Percentiles rank a stretch among this genome's conserved stretches.
phyloP scores from a whole-genome alignment of 75 land plant genomes.

The Picea sitchensis region DNA sequence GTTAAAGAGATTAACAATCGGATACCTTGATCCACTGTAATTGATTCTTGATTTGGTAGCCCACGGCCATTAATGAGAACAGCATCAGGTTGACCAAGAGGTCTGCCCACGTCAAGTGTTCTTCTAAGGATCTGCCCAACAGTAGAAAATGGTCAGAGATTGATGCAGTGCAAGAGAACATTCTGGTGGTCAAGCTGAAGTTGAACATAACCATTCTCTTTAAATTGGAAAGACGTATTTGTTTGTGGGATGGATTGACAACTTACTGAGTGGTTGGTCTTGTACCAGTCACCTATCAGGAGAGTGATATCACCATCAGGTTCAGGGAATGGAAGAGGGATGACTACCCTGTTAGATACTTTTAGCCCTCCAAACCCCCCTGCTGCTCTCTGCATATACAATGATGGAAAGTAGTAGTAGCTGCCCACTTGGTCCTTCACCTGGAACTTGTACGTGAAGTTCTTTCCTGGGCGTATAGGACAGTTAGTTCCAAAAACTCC shows the following conservation, averaged over 20 bases:
- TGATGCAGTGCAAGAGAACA: not conserved
- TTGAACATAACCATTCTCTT: not conserved
- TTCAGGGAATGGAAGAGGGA: conserved; percentile 71
- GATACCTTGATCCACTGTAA: too few species aligned
- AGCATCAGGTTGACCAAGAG: conserved; percentile 31
- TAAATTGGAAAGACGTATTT: not conserved
- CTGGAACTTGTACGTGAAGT: conserved; percentile 77
- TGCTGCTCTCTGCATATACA: conserved; percentile 65
- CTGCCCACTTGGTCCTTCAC: conserved; percentile 89
- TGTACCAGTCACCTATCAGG: conserved; percentile 90
- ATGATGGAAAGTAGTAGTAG: conserved; percentile 83
- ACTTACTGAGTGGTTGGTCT: conserved; percentile 60
- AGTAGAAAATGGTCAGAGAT: not conserved
- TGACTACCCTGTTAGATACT: conserved; percentile 53
- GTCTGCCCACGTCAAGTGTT: conserved; percentile 19
- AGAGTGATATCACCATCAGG: conserved; percentile 68
- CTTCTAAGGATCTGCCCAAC: conserved; percentile 1
- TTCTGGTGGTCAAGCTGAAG: not conserved
- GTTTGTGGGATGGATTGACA: not conserved
- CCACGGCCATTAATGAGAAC: conserved; percentile 36
- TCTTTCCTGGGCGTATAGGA: conserved; percentile 72
- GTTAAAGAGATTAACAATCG: too few species aligned
- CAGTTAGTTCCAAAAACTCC: conserved; percentile 87
- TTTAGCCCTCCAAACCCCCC: conserved; percentile 81
- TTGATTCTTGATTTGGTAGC: too few species aligned